Percentiles rank a stretch among this genome's conserved stretches.
Evolutionary conservation across 805 yeast genomes (phyloP).

Genomic region (Kluyveromyces siamensis): DNA sequence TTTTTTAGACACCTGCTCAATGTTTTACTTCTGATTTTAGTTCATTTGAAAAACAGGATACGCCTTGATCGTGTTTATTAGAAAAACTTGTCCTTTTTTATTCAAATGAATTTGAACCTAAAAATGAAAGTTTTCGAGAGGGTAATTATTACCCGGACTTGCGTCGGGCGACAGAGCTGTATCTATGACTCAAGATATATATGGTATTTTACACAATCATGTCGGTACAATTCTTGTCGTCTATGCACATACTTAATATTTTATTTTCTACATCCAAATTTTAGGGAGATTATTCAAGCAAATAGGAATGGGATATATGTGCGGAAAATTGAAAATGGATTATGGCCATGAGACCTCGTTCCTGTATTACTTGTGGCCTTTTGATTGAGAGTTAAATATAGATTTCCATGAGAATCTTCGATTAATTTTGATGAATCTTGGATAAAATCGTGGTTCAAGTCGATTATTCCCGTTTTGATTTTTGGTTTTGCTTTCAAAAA

Average conservation of each 20-base stretch:
- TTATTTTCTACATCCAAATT: too few species aligned
- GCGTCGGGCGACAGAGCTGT: not conserved
- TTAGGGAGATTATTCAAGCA: not conserved
- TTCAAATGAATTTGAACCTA: not conserved
- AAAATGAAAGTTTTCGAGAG: not conserved
- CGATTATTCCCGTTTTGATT: not conserved
- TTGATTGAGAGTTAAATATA: not conserved
- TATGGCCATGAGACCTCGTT: not conserved
- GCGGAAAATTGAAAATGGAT: not conserved
- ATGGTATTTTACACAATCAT: too few species aligned
- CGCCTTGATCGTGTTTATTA: constrained; percentile 1
- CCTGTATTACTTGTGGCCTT: not conserved
- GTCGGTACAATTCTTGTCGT: too few species aligned
- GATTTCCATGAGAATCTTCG: not conserved
- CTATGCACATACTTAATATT: too few species aligned
- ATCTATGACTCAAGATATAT: too few species aligned
- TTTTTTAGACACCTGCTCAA: not conserved
- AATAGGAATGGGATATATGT: not conserved
- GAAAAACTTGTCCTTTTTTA: constrained; percentile 3
- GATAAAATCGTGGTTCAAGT: not conserved
- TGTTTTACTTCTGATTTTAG: not conserved
- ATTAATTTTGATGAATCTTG: not conserved
- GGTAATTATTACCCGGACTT: constrained; percentile 2
- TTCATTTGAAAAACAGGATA: not conserved
- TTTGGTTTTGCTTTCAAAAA: not conserved